Percentiles rank a stretch among this genome's conserved stretches.
These are phyloP conservation scores for Cytospora leucostoma DNA, from an alignment of 2,329 filamentous ascomycete species.

Conservation along the genomic window DNA sequence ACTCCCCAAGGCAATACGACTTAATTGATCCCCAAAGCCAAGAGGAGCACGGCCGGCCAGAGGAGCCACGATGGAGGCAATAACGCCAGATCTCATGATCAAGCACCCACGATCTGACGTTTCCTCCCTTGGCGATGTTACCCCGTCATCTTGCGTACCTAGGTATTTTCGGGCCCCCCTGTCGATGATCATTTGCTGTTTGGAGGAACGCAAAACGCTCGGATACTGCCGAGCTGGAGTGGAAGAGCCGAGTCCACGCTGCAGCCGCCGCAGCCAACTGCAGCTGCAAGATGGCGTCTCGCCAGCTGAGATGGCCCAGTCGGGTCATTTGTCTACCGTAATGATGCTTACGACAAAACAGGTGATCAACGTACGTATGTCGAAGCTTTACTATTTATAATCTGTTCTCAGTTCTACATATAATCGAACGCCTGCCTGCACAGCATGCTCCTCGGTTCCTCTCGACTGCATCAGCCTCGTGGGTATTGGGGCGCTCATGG, in stretches of 20 bases:
- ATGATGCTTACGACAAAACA: no score
- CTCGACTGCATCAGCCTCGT: no score
- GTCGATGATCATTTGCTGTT: constrained; percentile 12
- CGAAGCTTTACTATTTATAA: no score
- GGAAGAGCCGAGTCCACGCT: background rate
- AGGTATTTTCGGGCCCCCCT: constrained; percentile 3
- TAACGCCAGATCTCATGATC: constrained; percentile 22
- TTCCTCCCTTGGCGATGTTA: constrained; percentile 16
- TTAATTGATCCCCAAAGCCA: background rate
- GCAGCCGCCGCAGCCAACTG: no score
- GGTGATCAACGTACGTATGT: no score
- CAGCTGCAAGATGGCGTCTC: no score
- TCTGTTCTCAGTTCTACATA: no score
- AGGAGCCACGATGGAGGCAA: constrained; percentile 8
- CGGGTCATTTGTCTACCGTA: no score
- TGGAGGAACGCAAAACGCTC: background rate
- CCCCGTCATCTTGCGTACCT: constrained; percentile 14
- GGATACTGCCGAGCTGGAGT: constrained; percentile 16
- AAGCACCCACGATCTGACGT: constrained; percentile 19
- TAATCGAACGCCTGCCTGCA: no score
- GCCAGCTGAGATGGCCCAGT: no score
- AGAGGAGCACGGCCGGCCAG: background rate
- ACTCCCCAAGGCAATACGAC: background rate
- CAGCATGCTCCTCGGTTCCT: no score
- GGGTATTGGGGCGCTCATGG: no score